Base-by-base conservation (phyloP, 345 rosid species). In the Microcos paniculata region DNA sequence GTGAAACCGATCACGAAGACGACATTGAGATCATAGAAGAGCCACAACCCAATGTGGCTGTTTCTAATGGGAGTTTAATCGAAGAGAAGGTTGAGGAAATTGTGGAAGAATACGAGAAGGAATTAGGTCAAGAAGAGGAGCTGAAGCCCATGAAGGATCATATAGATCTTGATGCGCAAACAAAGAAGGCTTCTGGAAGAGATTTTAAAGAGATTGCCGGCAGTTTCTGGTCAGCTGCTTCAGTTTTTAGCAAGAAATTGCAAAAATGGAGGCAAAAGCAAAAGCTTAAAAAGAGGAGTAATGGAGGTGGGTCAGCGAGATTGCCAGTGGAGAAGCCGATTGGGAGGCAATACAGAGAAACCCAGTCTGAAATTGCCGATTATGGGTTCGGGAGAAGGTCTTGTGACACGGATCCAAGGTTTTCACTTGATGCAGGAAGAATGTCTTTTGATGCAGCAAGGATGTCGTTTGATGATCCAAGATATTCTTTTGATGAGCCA, bases 191-290 rank as follows among this genome's bases (percentile, higher is more conserved):
- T 46, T 89, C 88, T 1, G 95, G 89, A 35, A 86, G 91, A 62
- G 96, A 90, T 51, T 87, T 90, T 59, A 93, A 91, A 71, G 93
- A 90, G 71, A 87, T 90, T 28, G 97, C 88, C 11, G 97, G 90
- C 16, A 90, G 92, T 83, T 95, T 95, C 83, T 93, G 98, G 99
- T 93, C 99, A 15, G 99, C 99, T 28, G 98, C 99, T 45, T 95
- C 99, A 8, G 96, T 95, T 28, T 95, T 95, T 77, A 95, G 98
- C 86, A 95, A 95, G 87, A 95, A 93, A 80, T 87, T 93, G 84
- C 97, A 89, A 59, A 93, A 95, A 76, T 95, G 99, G 99, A 90
- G 99, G 76, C 92, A 90, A 57, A 96, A 90, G 76, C 99, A 96
- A 89, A 96, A 96, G 88, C 74, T 87, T 62, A 96, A 96, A 89